Base-by-base conservation (phyloP, 2,329 filamentous ascomycete species). In the Chlorencoelia australis region DNA sequence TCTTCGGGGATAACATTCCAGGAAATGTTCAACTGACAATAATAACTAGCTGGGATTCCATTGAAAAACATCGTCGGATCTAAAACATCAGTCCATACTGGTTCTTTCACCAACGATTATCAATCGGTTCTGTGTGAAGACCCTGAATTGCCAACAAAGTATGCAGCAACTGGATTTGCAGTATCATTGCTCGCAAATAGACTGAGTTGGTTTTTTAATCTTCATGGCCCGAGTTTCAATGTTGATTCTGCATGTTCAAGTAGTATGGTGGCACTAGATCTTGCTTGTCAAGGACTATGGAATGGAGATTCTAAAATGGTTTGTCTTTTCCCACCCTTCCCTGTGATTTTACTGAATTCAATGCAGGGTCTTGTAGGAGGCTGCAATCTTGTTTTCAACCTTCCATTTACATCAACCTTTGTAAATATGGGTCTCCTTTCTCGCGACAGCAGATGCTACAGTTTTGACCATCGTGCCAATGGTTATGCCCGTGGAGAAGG, bases 401-500 rank as follows among this genome's bases (percentile, higher is more conserved):
- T 56, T 47, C 13, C 60, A 62, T 2, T 65, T 69, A 37, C 58
- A 59, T 66, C 71, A 38, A 67, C 69, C 0, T 65, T 66, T 40
- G 69, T 26, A 20, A 46, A 40, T 26, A 25, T 36, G 25, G 24
- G 33, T 24, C 18, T 42, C 22, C 27, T 35, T 15, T 45, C 42
- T 2, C 26, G 24, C 8, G 67, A 45, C 28, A 29, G 40, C 7
- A 33, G 31, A 16, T 40, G 43, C 33, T 71, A 65, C 41, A 68
- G 67, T 4, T 78, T 75, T 45, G 75, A 79, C 43, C 48, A 62
- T 14, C 61, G 66, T 1, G 77, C 39, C 4, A 69, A 74, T 39
- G 78, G 78, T 1, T 82, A 81, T 48, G 73, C 68, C 0, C 63
- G 75, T 21, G 76, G 75, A 2, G 77, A 82, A 47, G 78, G 75